phyloP scores from a whole-genome alignment of 225 moss, liverwort and hornwort species.

The Marchantia paleacea region DNA sequence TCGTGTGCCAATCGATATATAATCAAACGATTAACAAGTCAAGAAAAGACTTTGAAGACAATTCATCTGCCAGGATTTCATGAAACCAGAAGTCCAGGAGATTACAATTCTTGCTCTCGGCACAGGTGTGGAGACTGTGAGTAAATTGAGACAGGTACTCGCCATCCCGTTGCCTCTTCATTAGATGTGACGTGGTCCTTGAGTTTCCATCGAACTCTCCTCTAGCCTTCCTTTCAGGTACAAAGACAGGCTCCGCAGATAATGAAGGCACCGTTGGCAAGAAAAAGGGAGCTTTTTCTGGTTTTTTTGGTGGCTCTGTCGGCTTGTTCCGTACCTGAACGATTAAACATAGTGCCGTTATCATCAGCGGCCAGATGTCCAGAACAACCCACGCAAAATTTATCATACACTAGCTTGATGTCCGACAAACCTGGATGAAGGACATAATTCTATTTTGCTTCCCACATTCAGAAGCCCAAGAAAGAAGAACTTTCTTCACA shows the following conservation, averaged over 20 bases:
- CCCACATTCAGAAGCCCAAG: not conserved
- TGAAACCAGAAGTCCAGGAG: not conserved
- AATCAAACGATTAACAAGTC: not conserved
- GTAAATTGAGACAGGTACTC: slow-evolving; percentile 64
- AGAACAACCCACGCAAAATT: too few species aligned
- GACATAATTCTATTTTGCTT: too few species aligned
- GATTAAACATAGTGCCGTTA: not conserved
- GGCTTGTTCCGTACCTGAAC: slow-evolving; percentile 88
- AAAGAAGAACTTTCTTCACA: too few species aligned
- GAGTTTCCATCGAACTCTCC: slow-evolving; percentile 17
- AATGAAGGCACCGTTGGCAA: slow-evolving; percentile 77
- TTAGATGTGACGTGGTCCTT: slow-evolving; percentile 35
- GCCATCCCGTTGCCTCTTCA: slow-evolving; percentile 41
- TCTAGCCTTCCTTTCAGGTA: slow-evolving; percentile 38
- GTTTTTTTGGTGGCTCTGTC: slow-evolving; percentile 84
- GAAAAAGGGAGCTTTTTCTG: slow-evolving; percentile 89
- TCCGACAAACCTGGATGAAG: too few species aligned
- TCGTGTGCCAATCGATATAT: not conserved
- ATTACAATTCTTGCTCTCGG: slow-evolving; percentile 59
- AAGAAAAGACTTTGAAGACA: not conserved
- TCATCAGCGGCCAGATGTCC: not conserved
- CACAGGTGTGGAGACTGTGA: slow-evolving; percentile 54
- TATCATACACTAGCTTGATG: too few species aligned
- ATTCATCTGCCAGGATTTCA: not conserved
- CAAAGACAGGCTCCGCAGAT: slow-evolving; percentile 60